Evolutionary conservation across 768 basidiomycete species (phyloP), one percentile per base, ranked within the genome.

Genomic region (Hortiboletus flavorubellus): DNA sequence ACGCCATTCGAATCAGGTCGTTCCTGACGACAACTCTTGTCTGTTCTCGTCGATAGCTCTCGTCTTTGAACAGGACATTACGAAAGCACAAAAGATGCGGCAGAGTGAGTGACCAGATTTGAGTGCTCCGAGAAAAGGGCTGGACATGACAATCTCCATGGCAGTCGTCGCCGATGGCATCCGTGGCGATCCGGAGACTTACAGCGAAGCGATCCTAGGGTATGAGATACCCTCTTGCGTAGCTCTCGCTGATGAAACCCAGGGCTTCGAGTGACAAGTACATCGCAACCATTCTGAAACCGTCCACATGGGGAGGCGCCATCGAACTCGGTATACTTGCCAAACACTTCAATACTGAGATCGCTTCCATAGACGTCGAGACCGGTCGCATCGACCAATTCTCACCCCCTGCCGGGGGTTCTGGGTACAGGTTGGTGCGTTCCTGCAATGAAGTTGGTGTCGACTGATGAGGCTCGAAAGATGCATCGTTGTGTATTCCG

Each of bases 21-120:
- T 96, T 16, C 95, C 94, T n/a, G 96, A 98, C 65, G 96, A 98
- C 73, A 98, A 98, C 64, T 90, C 93, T 2, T 98, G 96, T 70
- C 76, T 98, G 31, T 98, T 98, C 75, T 89, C 89, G 4, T 85
- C 93, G 3, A 77, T 92, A 43, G 91, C 90, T 15, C 74, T 96
- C 40, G 76, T 96, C 2, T 95, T 98, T 63, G 85, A 88, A 65
- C 93, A 95, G 64, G 84, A 84, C 54, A 85, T 88, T 12, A 71
- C 78, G n/a, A 86, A 86, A 55, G 89, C 88, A 2, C 75, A 77
- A 26, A 72, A 77, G 57, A 80, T 97, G 65, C 81, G 95, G 40
- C 78, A 89, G 72, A 82, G 93, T 94, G 62, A 56, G 81, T 68
- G 39, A 30, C 35, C 21, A 30, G 26, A 29, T 43, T 23, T 3